Percentiles rank a stretch among this genome's conserved stretches.
Evolutionary conservation across 805 yeast genomes (phyloP).

Genomic region (Candida sakaeoensis): DNA sequence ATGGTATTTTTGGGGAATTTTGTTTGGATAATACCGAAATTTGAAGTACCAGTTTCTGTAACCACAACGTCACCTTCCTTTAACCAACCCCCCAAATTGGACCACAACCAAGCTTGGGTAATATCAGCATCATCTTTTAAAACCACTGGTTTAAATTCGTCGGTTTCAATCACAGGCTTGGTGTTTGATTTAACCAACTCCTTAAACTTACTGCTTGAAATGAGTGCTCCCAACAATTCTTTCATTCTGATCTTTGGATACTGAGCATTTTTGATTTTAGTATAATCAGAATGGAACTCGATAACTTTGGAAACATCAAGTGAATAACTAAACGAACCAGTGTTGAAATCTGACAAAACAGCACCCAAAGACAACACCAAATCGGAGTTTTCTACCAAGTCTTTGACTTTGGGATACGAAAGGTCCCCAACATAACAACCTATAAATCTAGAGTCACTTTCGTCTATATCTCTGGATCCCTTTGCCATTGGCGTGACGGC

Average conservation of each 20-base stretch:
- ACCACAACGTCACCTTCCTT: slow-evolving; percentile 29
- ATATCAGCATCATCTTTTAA: slow-evolving; percentile 11
- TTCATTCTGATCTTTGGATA: slow-evolving; percentile 18
- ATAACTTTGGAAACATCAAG: slow-evolving; percentile 23
- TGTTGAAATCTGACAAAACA: slow-evolving; percentile 35
- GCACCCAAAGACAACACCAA: slow-evolving; percentile 69
- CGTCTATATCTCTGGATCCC: slow-evolving; percentile 73
- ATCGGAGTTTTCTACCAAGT: slow-evolving; percentile 47
- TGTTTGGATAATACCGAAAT: slow-evolving; percentile 33
- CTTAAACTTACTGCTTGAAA: slow-evolving; percentile 12
- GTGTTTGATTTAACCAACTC: slow-evolving; percentile 12
- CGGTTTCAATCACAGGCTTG: slow-evolving; percentile 12
- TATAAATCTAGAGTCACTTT: slow-evolving; percentile 54
- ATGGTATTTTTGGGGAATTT: slow-evolving; percentile 25
- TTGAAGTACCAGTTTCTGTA: slow-evolving; percentile 35
- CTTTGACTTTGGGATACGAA: slow-evolving; percentile 19
- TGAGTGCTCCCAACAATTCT: slow-evolving; percentile 31
- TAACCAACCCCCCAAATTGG: slow-evolving; percentile 24
- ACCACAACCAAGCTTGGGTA: slow-evolving; percentile 32
- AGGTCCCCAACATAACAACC: slow-evolving; percentile 68
- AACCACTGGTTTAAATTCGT: slow-evolving; percentile 12
- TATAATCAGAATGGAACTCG: slow-evolving; percentile 39
- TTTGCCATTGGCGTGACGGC: slow-evolving; percentile 26
- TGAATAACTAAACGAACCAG: slow-evolving; percentile 20
- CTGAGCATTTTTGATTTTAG: slow-evolving; percentile 27